Evolutionary conservation across 306 rosid genomes (phyloP).

Genomic region (Gastrolobium villosum): DNA sequence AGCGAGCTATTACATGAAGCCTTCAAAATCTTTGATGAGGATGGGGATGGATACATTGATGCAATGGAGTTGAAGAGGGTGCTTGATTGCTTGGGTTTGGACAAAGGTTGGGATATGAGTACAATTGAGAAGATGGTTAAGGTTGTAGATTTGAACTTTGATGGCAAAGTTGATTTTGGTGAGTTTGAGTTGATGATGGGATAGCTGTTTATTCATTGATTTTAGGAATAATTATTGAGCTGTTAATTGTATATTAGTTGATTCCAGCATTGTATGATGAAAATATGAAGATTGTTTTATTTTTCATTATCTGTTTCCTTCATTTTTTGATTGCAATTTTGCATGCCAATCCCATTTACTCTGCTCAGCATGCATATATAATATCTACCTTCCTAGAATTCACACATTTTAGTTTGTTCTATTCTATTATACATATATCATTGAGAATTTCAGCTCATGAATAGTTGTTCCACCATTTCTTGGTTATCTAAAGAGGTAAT

Average conservation of each 20-base stretch:
- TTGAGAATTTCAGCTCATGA: background rate
- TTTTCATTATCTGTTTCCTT: background rate
- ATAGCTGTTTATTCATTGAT: conserved; percentile 36
- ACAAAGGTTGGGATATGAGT: conserved; percentile 79
- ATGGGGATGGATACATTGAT: conserved; percentile 90
- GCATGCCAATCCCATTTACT: background rate
- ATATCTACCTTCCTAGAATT: conserved; percentile 13
- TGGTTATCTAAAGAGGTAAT: background rate
- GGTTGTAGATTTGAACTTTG: conserved; percentile 87
- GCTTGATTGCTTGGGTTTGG: conserved; percentile 89
- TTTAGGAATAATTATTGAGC: conserved; percentile 37
- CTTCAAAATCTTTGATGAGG: conserved; percentile 88
- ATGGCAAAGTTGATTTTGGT: conserved; percentile 87
- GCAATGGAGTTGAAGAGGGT: conserved; percentile 94
- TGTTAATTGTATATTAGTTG: conserved; percentile 45
- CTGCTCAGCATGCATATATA: conserved; percentile 19
- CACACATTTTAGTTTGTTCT: background rate
- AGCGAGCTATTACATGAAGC: conserved; percentile 72
- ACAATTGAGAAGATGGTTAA: conserved; percentile 80
- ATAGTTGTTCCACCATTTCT: background rate
- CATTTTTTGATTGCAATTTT: conserved; percentile 20
- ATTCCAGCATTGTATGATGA: conserved; percentile 21
- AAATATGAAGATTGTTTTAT: conserved; percentile 2
- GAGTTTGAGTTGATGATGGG: conserved; percentile 94
- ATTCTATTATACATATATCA: background rate